Conservation (phyloP, 805 yeast species). For the Starmerella vaccinii region DNA sequence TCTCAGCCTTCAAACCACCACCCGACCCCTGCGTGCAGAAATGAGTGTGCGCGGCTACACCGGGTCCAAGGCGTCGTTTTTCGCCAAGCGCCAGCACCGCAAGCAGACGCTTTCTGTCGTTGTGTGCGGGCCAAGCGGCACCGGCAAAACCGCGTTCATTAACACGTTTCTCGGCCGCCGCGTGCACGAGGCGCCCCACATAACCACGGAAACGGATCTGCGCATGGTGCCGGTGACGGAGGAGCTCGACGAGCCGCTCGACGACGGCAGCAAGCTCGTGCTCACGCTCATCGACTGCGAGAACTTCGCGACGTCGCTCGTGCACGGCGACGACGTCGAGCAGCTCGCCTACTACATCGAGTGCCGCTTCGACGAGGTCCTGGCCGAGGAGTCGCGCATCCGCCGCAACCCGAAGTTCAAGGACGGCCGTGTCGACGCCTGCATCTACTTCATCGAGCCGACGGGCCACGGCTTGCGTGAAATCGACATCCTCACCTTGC, state of each 20-base stretch:
- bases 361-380: constrained; percentile 56
- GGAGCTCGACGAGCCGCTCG: constrained; percentile 45
- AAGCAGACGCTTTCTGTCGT: constrained; percentile 49
- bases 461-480: constrained; percentile 48
- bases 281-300: constrained; percentile 58
- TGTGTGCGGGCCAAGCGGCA: constrained; percentile 62
- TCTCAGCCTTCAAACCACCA: not conserved
- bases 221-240: constrained; percentile 27
- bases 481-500: constrained; percentile 67
- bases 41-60: constrained; percentile 6
- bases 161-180: constrained; percentile 40
- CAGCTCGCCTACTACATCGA: constrained; percentile 52
- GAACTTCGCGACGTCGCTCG: constrained; percentile 64
- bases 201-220: constrained; percentile 6
- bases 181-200: constrained; percentile 8
- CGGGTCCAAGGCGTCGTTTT: not conserved
- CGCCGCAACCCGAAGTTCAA: constrained; percentile 58
- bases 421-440: constrained; percentile 66
- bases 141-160: constrained; percentile 65
- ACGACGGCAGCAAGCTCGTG: constrained; percentile 33
- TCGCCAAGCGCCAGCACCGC: constrained; percentile 40
- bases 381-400: constrained; percentile 66
- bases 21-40: not conserved
- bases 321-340: constrained; percentile 43
- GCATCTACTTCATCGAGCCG: constrained; percentile 64